A percentile compares a stretch with the other conserved stretches of the same genome.
These are phyloP conservation scores for Coemansia sp. DNA, from an alignment of 192 early-diverging fungal species.

Conservation along the genomic window DNA sequence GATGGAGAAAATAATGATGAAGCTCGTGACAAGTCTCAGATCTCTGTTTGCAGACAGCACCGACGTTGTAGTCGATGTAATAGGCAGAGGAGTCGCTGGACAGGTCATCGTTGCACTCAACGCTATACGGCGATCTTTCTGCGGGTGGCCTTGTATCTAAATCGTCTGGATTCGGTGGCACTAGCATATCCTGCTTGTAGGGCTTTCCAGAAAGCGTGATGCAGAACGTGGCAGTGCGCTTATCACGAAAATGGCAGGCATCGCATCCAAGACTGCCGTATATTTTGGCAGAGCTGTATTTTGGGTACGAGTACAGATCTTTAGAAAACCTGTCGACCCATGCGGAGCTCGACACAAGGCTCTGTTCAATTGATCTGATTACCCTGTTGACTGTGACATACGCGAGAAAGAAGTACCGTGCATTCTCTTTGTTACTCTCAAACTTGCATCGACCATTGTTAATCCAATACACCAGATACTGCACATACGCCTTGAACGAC, in stretches of 20 bases:
- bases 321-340: constrained; percentile 38
- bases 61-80: constrained; percentile 28
- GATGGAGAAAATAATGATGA: constrained; percentile 45
- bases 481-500: constrained; percentile 47
- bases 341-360: constrained; percentile 42
- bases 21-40: constrained; percentile 40
- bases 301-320: constrained; percentile 30
- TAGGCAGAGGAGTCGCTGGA: constrained; percentile 8
- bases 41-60: constrained; percentile 29
- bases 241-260: constrained; percentile 42
- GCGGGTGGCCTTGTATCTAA: not conserved
- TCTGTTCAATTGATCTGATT: constrained; percentile 47
- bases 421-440: constrained; percentile 13
- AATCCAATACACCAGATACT: constrained; percentile 53
- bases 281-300: constrained; percentile 13
- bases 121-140: not conserved
- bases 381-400: constrained; percentile 39
- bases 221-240: constrained; percentile 43
- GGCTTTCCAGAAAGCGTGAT: constrained; percentile 28
- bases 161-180: constrained; percentile 23
- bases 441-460: constrained; percentile 26
- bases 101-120: not conserved
- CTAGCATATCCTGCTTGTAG: constrained; percentile 27
- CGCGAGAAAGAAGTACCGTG: constrained; percentile 43
- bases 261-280: constrained; percentile 33